Conservation (phyloP, 352 stramenopile species). For the Phytophthora europaea region DNA sequence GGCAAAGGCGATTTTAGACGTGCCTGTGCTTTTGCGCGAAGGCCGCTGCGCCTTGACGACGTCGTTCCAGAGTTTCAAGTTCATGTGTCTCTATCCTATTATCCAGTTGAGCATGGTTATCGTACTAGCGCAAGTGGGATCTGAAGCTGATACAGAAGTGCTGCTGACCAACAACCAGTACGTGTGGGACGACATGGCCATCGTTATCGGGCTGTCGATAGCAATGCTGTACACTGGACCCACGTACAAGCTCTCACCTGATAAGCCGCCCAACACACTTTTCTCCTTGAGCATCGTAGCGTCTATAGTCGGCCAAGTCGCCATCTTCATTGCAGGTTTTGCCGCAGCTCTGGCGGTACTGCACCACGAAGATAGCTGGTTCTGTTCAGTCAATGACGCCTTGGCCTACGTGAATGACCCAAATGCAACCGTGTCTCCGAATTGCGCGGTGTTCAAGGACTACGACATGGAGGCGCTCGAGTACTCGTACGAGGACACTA, state of each 20-base stretch:
- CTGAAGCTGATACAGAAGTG: constrained; percentile 23
- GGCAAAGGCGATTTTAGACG: constrained; percentile 78
- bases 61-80: constrained; percentile 70
- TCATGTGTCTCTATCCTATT: constrained; percentile 64
- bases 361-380: constrained; percentile 49
- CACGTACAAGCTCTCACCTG: constrained; percentile 38
- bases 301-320: constrained; percentile 60
- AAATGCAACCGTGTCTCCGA: constrained; percentile 23
- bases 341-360: constrained; percentile 42
- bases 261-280: constrained; percentile 56
- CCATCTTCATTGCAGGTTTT: constrained; percentile 63
- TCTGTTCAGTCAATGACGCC: constrained; percentile 50
- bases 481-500: constrained; percentile 59
- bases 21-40: constrained; percentile 84
- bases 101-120: constrained; percentile 62
- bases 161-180: constrained; percentile 75
- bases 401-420: constrained; percentile 30
- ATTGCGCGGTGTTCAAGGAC: constrained; percentile 51
- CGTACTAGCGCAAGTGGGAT: constrained; percentile 39
- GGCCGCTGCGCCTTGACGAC: constrained; percentile 82
- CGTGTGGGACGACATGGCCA: constrained; percentile 67
- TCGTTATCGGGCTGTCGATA: constrained; percentile 61
- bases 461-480: constrained; percentile 48
- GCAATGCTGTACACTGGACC: constrained; percentile 64
- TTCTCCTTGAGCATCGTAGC: constrained; percentile 58